These are phyloP conservation scores for Xylaria curta DNA, from an alignment of 495 filamentous ascomycete genomes.

Conservation along the genomic window DNA sequence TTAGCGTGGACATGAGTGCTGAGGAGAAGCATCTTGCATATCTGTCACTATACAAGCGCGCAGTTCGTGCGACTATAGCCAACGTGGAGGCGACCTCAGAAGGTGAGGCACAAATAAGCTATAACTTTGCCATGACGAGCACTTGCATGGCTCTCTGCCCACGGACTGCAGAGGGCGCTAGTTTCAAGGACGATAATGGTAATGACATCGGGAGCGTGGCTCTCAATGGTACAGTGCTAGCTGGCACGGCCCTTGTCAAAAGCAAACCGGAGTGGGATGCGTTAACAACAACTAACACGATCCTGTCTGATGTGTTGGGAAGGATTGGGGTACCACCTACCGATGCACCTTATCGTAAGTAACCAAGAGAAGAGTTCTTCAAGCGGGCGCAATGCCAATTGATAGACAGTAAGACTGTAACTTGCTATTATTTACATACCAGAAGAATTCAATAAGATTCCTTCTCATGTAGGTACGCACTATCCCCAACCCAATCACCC, in stretches of 20 bases:
- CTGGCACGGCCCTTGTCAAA: conserved; percentile 84
- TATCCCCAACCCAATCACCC: background rate
- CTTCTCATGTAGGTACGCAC: conserved; percentile 36
- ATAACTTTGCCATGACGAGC: conserved; percentile 80
- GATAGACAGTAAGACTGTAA: conserved; percentile 17
- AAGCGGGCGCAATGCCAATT: conserved; percentile 14
- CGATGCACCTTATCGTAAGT: background rate
- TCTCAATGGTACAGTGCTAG: conserved; percentile 80
- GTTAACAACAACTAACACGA: conserved; percentile 56
- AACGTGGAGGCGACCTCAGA: conserved; percentile 30
- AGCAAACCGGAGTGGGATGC: conserved; percentile 71
- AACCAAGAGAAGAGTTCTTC: background rate
- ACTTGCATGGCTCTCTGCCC: conserved; percentile 73
- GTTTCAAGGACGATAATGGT: conserved; percentile 43
- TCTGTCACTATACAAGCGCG: conserved; percentile 60
- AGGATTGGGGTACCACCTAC: conserved; percentile 64
- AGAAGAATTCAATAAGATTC: conserved; percentile 15
- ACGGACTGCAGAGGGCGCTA: conserved; percentile 54
- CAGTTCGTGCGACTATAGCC: conserved; percentile 43
- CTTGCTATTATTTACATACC: conserved; percentile 18
- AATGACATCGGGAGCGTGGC: conserved; percentile 62
- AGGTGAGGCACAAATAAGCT: conserved; percentile 68
- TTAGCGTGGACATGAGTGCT: conserved; percentile 36
- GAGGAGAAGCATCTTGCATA: conserved; percentile 43
- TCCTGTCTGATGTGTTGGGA: conserved; percentile 61